Evolutionary conservation across 2,329 filamentous ascomycete species (phyloP), one percentile per base, ranked within the genome.

Genomic region (Plenodomus biglobosus): DNA sequence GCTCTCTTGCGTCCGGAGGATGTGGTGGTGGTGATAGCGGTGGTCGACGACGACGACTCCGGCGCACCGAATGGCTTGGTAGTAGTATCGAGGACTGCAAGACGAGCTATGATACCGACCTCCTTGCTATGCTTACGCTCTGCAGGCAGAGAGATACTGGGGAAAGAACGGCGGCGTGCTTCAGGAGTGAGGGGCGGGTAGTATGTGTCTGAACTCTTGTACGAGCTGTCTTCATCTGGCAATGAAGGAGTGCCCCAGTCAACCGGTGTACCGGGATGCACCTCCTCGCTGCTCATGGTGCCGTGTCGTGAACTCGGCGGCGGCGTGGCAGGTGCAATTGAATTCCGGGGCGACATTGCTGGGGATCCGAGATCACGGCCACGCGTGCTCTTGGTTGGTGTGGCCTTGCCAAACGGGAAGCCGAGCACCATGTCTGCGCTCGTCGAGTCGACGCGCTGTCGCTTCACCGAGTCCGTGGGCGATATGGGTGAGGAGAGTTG

Each of bases 251-350:
- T 38, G 15, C 32, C 13, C 41, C 54, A 55, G 44, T 56, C 48
- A 32, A 56, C 48, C 11, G 42, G 53, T 19, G 42, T 48, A 19
- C 51, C 53, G 8, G 53, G 53, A 20, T 56, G 53, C 8, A 44
- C 45, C 27, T 56, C 51, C 22, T 24, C 22, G 22, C 22, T 24
- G 22, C 22, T 24, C 22, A 24, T 24, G 22, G 22, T 24, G 5
- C 22, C 22, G 22, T 24, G 35, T 36, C 2, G 36, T 20, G 42
- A 24, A 40, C 16, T 37, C n/a, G n/a, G 22, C 22, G 17, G 20
- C n/a, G n/a, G 35, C n/a, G 38, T 16, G 27, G 38, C 19, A 8
- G 27, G 40, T 8, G 20, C 15, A 21, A 24, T 41, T 22, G 24
- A 13, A 15, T 22, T 18, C 15, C 13, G 18, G n/a, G 19, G 16